A percentile compares a stretch with the other conserved stretches of the same genome.
These are phyloP conservation scores for Echria macrotheca DNA, from an alignment of 495 filamentous ascomycete species.

Conservation along the genomic window DNA sequence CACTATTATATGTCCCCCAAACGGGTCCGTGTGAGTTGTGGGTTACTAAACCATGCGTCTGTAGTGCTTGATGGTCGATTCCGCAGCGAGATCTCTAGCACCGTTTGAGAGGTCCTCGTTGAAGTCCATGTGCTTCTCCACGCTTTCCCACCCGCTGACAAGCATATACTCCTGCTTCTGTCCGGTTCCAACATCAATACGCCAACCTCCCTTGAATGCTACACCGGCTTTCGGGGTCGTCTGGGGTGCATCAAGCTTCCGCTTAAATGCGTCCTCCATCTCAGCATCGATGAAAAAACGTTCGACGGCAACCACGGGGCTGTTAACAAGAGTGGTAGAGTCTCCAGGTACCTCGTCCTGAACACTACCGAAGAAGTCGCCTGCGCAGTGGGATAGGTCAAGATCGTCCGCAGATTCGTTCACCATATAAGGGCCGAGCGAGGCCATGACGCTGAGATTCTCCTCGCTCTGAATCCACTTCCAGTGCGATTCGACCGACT, in stretches of 20 bases:
- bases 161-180: conserved; percentile 52
- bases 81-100: conserved; percentile 26
- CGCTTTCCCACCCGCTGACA: conserved; percentile 45
- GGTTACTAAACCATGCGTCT: conserved; percentile 23
- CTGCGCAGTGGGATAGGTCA: conserved; percentile 36
- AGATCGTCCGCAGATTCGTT: conserved; percentile 26
- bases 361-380: conserved; percentile 27
- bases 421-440: conserved; percentile 7
- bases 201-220: conserved; percentile 42
- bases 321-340: conserved; percentile 29
- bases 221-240: conserved; percentile 36
- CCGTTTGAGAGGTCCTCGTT: no score
- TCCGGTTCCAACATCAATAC: conserved; percentile 39
- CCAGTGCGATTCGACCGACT: conserved; percentile 40
- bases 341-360: conserved; percentile 10
- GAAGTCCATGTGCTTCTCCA: conserved; percentile 43
- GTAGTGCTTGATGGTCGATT: conserved; percentile 43
- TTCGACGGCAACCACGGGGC: conserved; percentile 39
- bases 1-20: background rate
- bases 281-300: conserved; percentile 38
- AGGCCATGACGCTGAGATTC: conserved; percentile 22
- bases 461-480: conserved; percentile 42
- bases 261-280: conserved; percentile 39
- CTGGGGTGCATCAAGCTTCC: conserved; percentile 36
- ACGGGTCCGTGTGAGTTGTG: background rate